Evolutionary conservation across 805 yeast species (phyloP).

Genomic region (Kodamaea kaohsiungensis): DNA sequence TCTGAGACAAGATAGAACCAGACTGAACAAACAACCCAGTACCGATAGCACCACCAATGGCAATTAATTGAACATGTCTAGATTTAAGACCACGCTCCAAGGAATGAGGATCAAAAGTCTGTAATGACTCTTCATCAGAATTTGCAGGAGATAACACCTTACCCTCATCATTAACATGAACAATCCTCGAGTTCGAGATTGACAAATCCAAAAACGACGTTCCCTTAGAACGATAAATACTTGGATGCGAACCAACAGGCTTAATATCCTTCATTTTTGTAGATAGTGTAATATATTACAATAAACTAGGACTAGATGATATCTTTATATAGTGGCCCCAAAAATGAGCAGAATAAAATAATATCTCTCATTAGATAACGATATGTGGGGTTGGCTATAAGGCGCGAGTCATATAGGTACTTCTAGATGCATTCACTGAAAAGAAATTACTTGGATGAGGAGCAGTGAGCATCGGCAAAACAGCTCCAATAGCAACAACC

Average conservation of each 20-base stretch:
- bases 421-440: background rate
- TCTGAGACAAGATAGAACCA: conserved; percentile 19
- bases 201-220: conserved; percentile 27
- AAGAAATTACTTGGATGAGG: background rate
- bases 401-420: background rate
- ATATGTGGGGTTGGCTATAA: background rate
- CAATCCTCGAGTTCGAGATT: conserved; percentile 29
- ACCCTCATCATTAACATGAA: conserved; percentile 24
- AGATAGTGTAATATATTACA: background rate
- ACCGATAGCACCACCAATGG: conserved; percentile 24
- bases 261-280: conserved; percentile 10
- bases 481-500: background rate
- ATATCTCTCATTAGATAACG: background rate
- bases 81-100: conserved; percentile 16
- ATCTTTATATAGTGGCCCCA: background rate
- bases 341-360: background rate
- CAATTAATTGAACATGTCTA: conserved; percentile 18
- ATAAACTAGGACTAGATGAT: background rate
- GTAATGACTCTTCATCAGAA: conserved; percentile 16
- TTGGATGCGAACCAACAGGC: conserved; percentile 21
- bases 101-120: conserved; percentile 19
- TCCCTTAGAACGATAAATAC: conserved; percentile 25
- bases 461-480: background rate
- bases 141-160: conserved; percentile 20
- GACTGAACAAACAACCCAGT: conserved; percentile 27